These are phyloP conservation scores for Phytomonas francai DNA, from an alignment of 208 protist species.

Conservation along the genomic window DNA sequence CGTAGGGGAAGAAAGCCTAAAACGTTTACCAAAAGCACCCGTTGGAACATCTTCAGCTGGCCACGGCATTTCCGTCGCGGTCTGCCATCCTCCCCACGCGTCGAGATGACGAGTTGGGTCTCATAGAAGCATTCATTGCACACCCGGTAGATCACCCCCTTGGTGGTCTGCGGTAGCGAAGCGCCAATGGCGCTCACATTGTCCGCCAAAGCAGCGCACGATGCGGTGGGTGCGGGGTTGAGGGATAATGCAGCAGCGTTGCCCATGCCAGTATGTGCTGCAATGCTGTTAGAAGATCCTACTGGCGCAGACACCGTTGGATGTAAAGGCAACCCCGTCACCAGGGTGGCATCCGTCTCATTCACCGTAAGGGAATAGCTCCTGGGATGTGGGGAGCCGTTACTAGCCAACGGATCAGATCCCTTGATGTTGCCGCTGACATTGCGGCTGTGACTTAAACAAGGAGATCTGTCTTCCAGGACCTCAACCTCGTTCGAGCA, in stretches of 20 bases:
- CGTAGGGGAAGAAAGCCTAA: constrained; percentile 51
- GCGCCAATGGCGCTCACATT: neutral
- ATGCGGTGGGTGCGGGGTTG: neutral
- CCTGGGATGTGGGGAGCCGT: neutral
- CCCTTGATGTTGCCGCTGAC: neutral
- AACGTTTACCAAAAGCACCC: constrained; percentile 62
- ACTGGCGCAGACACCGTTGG: neutral
- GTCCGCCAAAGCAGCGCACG: neutral
- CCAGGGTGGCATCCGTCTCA: neutral
- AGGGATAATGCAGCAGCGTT: neutral
- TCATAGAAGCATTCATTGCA: constrained; percentile 77
- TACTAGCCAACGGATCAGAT: neutral
- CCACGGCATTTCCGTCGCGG: constrained; percentile 66
- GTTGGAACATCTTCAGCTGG: constrained; percentile 80
- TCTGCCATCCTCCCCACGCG: constrained; percentile 51
- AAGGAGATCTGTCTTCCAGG: neutral
- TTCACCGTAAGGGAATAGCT: neutral
- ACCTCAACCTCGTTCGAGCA: constrained; percentile 36
- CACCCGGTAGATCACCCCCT: constrained; percentile 19
- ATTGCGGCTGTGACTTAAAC: constrained; percentile 12
- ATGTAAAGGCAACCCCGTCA: neutral
- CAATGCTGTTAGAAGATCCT: neutral
- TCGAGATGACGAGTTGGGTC: constrained; percentile 70
- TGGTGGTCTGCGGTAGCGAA: neutral
- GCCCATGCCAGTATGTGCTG: neutral